Evolutionary conservation across 768 basidiomycete species (phyloP), one percentile per base, ranked within the genome.

Genomic region (Symmetrospora coprosmae): DNA sequence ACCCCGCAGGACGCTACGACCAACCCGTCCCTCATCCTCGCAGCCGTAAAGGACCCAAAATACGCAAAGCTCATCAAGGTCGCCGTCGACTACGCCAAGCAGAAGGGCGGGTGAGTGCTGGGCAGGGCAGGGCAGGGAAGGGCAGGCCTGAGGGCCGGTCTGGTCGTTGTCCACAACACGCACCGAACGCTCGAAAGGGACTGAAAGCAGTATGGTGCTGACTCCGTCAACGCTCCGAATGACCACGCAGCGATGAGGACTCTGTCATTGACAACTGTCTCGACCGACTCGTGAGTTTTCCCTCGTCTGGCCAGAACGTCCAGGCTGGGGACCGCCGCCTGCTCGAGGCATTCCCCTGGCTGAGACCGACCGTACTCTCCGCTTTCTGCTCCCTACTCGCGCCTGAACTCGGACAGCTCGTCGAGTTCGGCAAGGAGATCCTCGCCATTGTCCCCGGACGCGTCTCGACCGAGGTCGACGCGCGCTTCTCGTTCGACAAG

Each of bases 1-100:
- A 91, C 94, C 77, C 92, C 92, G 68, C 89, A 86, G 83, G 92
- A 96, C 78, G 92, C 92, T 21, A 97, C 94, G 43, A 99, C 94
- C 66, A 99, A 97, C 78, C 94, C 94, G 34, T 69, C 68, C 19
- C 66, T 73, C 38, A 88, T 97, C 72, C 78, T 99, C 71, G 87
- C 87, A 28, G 94, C 92, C 40, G 83, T 88, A 64, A 84, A 84
- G 77, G 88, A 96, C 74, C 73, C 86, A 28, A 81, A 77, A n/a
- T 97, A 99, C 73, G 76, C 81, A 63, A 80, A 78, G 60, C 77
- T 92, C 67, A 85, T 92, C 69, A 80, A 90, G 63, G 75, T 73
- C 49, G 87, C 89, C 52, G 75, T 91, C 67, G 67, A 77, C 62
- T 80, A 78, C 72, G 90, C 77, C 64, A 92, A 90, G 75, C 64